Evolutionary conservation across 768 basidiomycete genomes (phyloP).

Genomic region (Hirschioporus abietinus): DNA sequence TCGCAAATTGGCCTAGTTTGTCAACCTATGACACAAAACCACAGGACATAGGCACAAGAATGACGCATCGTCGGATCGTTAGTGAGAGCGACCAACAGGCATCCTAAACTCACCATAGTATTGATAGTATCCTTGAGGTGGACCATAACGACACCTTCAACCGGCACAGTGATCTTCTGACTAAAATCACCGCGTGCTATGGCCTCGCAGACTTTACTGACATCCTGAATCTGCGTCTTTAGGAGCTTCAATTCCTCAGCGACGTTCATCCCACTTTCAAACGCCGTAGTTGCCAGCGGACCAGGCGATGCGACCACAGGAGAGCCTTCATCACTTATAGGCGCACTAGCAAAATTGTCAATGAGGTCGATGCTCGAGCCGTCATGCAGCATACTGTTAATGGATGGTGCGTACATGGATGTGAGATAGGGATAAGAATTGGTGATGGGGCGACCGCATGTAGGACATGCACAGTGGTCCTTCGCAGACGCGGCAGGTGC

Average conservation of each 20-base stretch:
- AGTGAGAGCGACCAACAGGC: neutral
- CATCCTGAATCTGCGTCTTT: constrained; percentile 81
- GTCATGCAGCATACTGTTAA: too few species aligned
- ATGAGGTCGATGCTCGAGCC: neutral
- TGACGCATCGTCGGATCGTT: neutral
- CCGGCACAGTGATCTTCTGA: constrained; percentile 74
- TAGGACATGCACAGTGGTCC: constrained; percentile 44
- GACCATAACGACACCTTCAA: constrained; percentile 74
- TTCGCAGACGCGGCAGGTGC: constrained; percentile 36
- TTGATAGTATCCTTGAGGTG: constrained; percentile 79
- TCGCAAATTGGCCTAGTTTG: constrained; percentile 80
- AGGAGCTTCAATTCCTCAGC: constrained; percentile 73
- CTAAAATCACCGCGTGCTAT: constrained; percentile 72
- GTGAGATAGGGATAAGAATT: constrained; percentile 19
- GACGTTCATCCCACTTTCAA: constrained; percentile 57
- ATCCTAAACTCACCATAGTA: constrained; percentile 40
- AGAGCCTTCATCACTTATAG: constrained; percentile 9
- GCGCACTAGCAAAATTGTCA: constrained; percentile 8
- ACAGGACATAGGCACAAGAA: constrained; percentile 1
- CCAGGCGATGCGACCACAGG: constrained; percentile 48
- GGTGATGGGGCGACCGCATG: constrained; percentile 48
- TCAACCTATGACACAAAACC: constrained; percentile 40
- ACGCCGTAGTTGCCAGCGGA: constrained; percentile 49
- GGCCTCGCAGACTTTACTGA: constrained; percentile 78
- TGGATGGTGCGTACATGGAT: too few species aligned